Conservation (phyloP, 805 yeast genomes). For the Monosporozyma siamensis region DNA sequence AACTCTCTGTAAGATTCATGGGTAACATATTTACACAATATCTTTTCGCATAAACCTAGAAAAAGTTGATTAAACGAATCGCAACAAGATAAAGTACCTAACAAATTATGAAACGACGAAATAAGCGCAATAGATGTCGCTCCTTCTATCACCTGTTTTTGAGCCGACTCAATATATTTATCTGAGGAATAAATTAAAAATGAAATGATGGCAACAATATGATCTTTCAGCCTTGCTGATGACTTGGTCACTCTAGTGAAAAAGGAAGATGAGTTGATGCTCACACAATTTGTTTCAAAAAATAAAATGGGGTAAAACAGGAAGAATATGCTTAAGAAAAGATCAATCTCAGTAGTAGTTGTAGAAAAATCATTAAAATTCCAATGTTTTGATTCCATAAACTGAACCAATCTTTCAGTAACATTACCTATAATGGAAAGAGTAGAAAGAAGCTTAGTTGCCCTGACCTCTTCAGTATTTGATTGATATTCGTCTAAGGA, state of each 20-base stretch:
- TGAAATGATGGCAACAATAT: conserved; percentile 23
- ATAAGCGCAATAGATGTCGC: conserved; percentile 30
- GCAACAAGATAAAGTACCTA: conserved; percentile 66
- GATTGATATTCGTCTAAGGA: conserved; percentile 27
- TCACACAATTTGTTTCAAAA: conserved; percentile 42
- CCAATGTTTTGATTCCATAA: conserved; percentile 30
- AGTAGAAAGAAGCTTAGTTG: conserved; percentile 32
- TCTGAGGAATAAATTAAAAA: neutral
- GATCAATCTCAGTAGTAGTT: conserved; percentile 9
- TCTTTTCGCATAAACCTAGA: conserved; percentile 48
- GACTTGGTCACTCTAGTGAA: conserved; percentile 36
- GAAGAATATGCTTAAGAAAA: conserved; percentile 28
- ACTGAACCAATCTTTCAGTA: conserved; percentile 31
- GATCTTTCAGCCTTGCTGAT: conserved; percentile 38
- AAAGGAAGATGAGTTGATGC: conserved; percentile 34
- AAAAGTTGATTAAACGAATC: conserved; percentile 54
- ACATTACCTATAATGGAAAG: conserved; percentile 41
- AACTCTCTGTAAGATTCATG: conserved; percentile 53
- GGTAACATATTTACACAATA: conserved; percentile 37
- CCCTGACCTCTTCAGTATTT: conserved; percentile 39
- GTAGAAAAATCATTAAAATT: conserved; percentile 15
- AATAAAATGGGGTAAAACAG: conserved; percentile 41
- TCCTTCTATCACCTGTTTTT: neutral
- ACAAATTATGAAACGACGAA: conserved; percentile 56
- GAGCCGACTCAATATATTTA: neutral